Evolutionary conservation across 495 filamentous ascomycete genomes (phyloP).

Genomic region (Neohortaea acidophila): DNA sequence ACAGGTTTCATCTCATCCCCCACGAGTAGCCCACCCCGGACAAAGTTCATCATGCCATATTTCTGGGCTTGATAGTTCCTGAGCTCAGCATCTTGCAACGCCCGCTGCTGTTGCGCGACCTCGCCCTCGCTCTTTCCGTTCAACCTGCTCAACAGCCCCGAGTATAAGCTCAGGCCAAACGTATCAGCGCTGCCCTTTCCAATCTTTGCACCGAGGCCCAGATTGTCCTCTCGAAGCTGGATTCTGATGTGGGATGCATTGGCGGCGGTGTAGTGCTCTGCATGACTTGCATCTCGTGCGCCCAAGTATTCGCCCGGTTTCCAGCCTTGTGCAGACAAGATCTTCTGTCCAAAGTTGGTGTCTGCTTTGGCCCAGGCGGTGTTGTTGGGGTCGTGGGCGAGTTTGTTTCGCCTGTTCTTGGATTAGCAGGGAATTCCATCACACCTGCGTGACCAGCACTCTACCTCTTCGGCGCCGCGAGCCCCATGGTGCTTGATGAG

Average conservation of each 20-base stretch:
- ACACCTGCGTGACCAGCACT: background rate
- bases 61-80: constrained; percentile 52
- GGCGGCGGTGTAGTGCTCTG: constrained; percentile 56
- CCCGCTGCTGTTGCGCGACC: constrained; percentile 48
- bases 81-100: constrained; percentile 45
- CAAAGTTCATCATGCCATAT: constrained; percentile 62
- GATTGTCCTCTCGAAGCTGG: constrained; percentile 69
- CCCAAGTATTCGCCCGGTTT: constrained; percentile 68
- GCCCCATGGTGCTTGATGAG: constrained; percentile 15
- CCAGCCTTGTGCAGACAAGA: constrained; percentile 81
- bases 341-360: constrained; percentile 66
- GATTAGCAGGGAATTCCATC: background rate
- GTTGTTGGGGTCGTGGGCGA: constrained; percentile 85
- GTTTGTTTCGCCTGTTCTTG: constrained; percentile 55
- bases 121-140: constrained; percentile 69
- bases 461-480: constrained; percentile 19
- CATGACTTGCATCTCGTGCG: constrained; percentile 52
- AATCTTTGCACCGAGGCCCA: constrained; percentile 67
- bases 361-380: constrained; percentile 77
- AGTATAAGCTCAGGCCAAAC: constrained; percentile 68
- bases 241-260: constrained; percentile 68
- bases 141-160: constrained; percentile 67
- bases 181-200: constrained; percentile 47
- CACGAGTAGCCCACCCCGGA: constrained; percentile 62
- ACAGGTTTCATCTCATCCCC: constrained; percentile 40